Evolutionary conservation across 139 green algal genomes (phyloP).

Genomic region (Tetradesmus obliquus): DNA sequence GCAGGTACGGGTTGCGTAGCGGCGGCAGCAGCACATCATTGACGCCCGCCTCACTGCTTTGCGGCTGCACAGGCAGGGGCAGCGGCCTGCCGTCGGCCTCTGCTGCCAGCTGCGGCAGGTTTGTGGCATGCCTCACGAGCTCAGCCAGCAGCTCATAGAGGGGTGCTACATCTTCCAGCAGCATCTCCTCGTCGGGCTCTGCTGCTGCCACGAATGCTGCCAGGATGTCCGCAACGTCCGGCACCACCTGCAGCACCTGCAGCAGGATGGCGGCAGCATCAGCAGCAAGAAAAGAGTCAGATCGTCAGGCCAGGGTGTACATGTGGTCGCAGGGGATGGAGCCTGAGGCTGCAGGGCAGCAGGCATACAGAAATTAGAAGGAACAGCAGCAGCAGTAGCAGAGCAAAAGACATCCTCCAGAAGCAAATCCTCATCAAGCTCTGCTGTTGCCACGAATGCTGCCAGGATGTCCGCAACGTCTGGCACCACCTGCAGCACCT

Average conservation of each 20-base stretch:
- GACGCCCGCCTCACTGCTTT: too few relatives aligned
- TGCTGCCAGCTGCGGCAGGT: conserved; percentile 31
- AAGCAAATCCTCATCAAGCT: not conserved
- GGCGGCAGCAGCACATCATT: too few relatives aligned
- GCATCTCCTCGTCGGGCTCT: not conserved
- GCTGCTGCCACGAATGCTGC: not conserved
- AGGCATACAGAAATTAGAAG: not conserved
- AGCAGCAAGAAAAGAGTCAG: not conserved
- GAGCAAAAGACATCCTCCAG: not conserved
- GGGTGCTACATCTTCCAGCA: not conserved
- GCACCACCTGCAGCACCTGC: conserved; percentile 31
- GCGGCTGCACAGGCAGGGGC: not conserved
- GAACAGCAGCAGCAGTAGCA: not conserved
- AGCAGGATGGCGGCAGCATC: not conserved
- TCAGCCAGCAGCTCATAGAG: conserved; percentile 22
- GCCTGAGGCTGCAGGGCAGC: not conserved
- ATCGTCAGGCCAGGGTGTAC: too few relatives aligned
- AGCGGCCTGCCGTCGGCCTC: not conserved
- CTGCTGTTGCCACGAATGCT: not conserved
- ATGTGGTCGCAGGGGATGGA: not conserved
- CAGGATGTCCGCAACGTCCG: conserved; percentile 27
- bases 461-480: conserved; percentile 30
- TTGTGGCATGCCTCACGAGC: conserved; percentile 17
- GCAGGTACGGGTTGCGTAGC: conserved; percentile 16
- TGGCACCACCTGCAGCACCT: conserved; percentile 29